Evolutionary conservation across 192 early-diverging fungal genomes (phyloP).

Genomic region (Allomyces macrogynus): DNA sequence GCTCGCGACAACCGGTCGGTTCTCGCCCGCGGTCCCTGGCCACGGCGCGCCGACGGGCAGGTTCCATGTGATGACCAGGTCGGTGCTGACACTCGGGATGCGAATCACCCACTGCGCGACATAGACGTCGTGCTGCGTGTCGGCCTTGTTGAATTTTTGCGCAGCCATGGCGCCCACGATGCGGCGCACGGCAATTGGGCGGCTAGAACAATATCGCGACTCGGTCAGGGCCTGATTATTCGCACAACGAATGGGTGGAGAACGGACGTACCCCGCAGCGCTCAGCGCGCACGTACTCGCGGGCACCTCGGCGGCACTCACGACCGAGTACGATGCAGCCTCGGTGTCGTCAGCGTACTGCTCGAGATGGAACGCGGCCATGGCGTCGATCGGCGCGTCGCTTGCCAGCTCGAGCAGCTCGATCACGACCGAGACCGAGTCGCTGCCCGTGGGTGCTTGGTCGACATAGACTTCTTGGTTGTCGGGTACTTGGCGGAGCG

Average conservation of each 20-base stretch:
- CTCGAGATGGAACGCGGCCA: background rate
- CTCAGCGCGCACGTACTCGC: background rate
- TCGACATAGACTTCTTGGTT: background rate
- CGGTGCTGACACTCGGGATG: background rate
- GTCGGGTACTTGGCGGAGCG: background rate
- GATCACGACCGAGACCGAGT: background rate
- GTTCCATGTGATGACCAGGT: background rate
- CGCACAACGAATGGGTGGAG: no score
- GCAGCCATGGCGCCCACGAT: background rate
- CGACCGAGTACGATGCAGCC: background rate
- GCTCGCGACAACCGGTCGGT: no score
- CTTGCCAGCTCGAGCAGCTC: background rate
- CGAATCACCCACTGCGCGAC: background rate
- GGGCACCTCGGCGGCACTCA: background rate
- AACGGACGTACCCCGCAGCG: background rate
- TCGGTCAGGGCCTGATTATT: no score
- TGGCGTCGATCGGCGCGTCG: background rate
- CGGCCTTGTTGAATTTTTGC: background rate
- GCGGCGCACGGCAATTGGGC: background rate
- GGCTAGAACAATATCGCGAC: no score
- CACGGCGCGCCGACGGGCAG: background rate
- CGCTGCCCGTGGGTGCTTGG: background rate
- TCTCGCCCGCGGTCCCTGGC: no score
- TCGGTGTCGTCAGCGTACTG: background rate
- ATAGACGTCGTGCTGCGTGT: background rate